Conservation (phyloP, 1,139 yeast genomes). For the Taphrina deformans region DNA sequence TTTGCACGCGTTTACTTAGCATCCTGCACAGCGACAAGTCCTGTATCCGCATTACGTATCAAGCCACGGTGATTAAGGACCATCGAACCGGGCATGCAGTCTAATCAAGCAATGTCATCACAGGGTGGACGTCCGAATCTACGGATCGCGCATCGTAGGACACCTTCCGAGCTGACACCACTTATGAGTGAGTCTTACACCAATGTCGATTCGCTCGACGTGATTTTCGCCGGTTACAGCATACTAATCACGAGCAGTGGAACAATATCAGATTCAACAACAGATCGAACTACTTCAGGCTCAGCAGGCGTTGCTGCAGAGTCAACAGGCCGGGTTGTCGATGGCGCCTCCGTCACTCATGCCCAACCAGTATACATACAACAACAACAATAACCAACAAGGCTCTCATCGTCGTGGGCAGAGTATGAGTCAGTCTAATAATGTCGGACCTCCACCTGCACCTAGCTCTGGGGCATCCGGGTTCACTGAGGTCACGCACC, state of each 20-base stretch:
- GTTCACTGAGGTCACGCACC: conserved; percentile 29
- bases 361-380: conserved; percentile 13
- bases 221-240: not conserved
- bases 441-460: conserved; percentile 28
- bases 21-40: not conserved
- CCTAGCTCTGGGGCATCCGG: conserved; percentile 35
- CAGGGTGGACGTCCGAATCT: conserved; percentile 26
- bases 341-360: conserved; percentile 15
- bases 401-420: conserved; percentile 39
- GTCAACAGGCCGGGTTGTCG: conserved; percentile 29
- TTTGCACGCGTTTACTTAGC: conserved; percentile 17
- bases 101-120: conserved; percentile 21
- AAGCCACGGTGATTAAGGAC: not conserved
- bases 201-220: not conserved
- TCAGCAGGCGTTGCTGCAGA: conserved; percentile 33
- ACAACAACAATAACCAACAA: not conserved
- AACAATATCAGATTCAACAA: conserved; percentile 31
- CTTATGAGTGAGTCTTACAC: conserved; percentile 25
- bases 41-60: not conserved
- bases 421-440: conserved; percentile 37
- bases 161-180: conserved; percentile 33
- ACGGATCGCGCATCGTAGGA: conserved; percentile 32
- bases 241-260: conserved; percentile 22
- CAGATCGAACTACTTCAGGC: conserved; percentile 33
- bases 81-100: conserved; percentile 24